These are phyloP conservation scores for Posidonia australis DNA, from an alignment of 106 monocot species.

Conservation along the genomic window DNA sequence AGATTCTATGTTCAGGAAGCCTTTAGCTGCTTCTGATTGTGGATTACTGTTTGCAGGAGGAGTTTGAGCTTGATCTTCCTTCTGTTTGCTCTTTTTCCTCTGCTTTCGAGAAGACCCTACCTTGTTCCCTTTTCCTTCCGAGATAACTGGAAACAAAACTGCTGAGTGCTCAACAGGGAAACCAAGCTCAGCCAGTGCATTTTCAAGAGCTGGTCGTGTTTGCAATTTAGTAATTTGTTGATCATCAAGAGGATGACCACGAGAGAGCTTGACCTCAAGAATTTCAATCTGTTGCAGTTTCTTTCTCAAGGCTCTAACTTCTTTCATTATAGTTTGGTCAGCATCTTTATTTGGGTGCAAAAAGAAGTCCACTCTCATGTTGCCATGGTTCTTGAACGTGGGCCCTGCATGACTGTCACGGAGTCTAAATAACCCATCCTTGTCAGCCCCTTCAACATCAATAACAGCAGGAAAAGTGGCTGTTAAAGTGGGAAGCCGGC, in stretches of 20 bases:
- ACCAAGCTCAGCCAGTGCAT: conserved; percentile 65
- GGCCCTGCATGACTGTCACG: conserved; percentile 22
- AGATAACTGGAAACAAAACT: conserved; percentile 6
- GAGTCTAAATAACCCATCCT: conserved; percentile 23
- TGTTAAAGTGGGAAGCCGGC: conserved; percentile 71
- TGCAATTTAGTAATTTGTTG: conserved; percentile 84
- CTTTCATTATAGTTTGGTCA: conserved; percentile 52
- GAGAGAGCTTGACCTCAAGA: conserved; percentile 59
- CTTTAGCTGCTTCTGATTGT: conserved; percentile 5
- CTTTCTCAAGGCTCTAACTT: conserved; percentile 81
- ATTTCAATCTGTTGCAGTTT: conserved; percentile 98
- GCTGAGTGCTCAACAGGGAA: conserved; percentile 39
- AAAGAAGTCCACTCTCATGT: conserved; percentile 37
- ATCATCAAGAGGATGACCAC: conserved; percentile 72
- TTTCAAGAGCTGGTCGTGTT: conserved; percentile 38
- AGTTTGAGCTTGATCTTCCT: conserved; percentile 21
- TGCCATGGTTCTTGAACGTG: conserved; percentile 16
- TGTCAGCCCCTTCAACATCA: conserved; percentile 35
- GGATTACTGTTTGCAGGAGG: conserved; percentile 5
- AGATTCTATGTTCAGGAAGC: conserved; percentile 20
- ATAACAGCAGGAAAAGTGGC: conserved; percentile 79
- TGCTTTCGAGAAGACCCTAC: conserved; percentile 41
- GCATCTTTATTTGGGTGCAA: conserved; percentile 28
- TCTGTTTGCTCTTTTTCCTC: conserved; percentile 53
- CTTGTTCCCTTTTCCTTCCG: conserved; percentile 45